Percentiles rank a stretch among this genome's conserved stretches.
phyloP scores from a whole-genome alignment of 495 filamentous ascomycete genomes.

The Parmelia sp. region DNA sequence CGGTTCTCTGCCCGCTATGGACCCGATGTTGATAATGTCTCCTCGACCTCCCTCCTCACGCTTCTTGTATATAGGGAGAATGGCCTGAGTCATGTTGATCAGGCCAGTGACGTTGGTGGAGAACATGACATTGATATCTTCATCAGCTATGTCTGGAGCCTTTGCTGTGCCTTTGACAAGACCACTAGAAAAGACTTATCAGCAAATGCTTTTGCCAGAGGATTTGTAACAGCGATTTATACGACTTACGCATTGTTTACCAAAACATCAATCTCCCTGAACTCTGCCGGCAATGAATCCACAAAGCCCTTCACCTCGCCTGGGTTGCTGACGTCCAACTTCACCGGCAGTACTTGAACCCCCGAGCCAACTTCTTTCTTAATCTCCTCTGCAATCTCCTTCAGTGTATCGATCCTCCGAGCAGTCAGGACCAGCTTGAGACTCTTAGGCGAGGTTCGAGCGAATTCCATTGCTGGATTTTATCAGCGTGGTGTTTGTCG shows the following conservation, averaged over 20 bases:
- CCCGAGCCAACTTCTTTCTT: conserved; percentile 70
- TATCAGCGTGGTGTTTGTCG: conserved; percentile 17
- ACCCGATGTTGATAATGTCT: conserved; percentile 96
- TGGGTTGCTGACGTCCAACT: conserved; percentile 80
- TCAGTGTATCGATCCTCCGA: conserved; percentile 69
- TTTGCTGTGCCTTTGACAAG: conserved; percentile 83
- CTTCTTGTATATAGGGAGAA: conserved; percentile 78
- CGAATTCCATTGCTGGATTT: conserved; percentile 72
- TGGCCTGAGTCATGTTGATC: conserved; percentile 94
- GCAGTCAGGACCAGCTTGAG: conserved; percentile 86
- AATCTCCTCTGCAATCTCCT: conserved; percentile 72
- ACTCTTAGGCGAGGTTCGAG: conserved; percentile 70
- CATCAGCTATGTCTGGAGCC: conserved; percentile 73
- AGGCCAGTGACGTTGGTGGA: conserved; percentile 88
- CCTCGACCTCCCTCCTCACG: conserved; percentile 71
- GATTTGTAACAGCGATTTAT: not conserved
- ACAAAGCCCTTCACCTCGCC: conserved; percentile 74
- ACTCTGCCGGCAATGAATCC: conserved; percentile 67
- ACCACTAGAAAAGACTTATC: conserved; percentile 46
- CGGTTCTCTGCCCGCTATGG: conserved; percentile 84
- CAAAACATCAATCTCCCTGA: conserved; percentile 77
- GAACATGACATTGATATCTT: conserved; percentile 85
- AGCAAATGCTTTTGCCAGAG: not conserved
- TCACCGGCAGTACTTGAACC: conserved; percentile 72
- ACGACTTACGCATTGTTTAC: conserved; percentile 91